These are phyloP conservation scores for Fusarium tanahbumbuense DNA, from an alignment of 2,329 filamentous ascomycete genomes.

Conservation along the genomic window DNA sequence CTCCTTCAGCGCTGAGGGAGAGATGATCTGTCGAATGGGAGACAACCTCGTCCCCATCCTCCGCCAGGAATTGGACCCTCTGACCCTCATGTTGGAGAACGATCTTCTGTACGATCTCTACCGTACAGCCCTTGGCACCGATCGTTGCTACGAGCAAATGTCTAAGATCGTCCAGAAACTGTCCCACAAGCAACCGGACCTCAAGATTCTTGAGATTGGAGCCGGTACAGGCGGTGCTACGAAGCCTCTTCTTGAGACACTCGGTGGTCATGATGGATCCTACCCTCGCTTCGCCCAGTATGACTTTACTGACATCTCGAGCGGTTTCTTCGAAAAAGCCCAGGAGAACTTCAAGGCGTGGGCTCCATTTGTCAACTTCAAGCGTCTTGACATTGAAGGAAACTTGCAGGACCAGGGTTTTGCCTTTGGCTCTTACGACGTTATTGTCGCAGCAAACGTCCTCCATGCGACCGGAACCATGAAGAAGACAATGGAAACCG, in stretches of 20 bases:
- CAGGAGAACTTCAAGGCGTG: not conserved
- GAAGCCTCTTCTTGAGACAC: not conserved
- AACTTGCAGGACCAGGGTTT: constrained; percentile 47
- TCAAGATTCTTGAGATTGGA: constrained; percentile 8
- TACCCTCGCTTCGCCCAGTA: constrained; percentile 2
- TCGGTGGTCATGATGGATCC: not conserved
- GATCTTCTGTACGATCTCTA: not conserved
- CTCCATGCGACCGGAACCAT: constrained; percentile 49
- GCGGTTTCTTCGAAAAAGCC: constrained; percentile 18
- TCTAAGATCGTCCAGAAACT: not conserved
- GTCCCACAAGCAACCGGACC: not conserved
- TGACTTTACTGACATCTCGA: constrained; percentile 25
- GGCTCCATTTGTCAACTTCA: constrained; percentile 19
- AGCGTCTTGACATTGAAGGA: not conserved
- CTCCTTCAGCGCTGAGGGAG: not conserved
- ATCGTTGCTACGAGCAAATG: not conserved
- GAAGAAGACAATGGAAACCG: constrained; percentile 34
- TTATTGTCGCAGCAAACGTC: constrained; percentile 52
- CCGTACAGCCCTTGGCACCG: not conserved
- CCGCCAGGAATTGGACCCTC: not conserved
- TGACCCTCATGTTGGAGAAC: not conserved
- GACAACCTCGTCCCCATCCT: not conserved
- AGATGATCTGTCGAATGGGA: constrained; percentile 1
- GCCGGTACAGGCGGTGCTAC: constrained; percentile 28
- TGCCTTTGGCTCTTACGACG: not conserved